Evolutionary conservation across 495 filamentous ascomycete species (phyloP).

Genomic region (Paragyromitra xinjiangensis): DNA sequence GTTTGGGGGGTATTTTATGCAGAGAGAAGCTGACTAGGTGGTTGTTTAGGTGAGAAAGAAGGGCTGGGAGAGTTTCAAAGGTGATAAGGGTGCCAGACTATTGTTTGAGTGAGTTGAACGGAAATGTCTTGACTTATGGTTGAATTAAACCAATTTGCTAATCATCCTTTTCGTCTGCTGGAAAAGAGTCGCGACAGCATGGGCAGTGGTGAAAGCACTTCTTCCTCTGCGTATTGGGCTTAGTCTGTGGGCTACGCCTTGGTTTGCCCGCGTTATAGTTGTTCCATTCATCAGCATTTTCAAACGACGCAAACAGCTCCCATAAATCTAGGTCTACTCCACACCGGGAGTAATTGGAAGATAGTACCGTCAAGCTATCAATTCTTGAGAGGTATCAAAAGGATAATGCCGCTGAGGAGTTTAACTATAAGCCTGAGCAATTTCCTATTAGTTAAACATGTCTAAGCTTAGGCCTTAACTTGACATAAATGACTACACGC

Average conservation of each 20-base stretch:
- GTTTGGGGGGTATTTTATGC: constrained; percentile 61
- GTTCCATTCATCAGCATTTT: constrained; percentile 32
- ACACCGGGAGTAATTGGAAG: not conserved
- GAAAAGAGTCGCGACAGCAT: constrained; percentile 80
- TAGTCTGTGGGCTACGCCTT: constrained; percentile 90
- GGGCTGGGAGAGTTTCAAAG: constrained; percentile 45
- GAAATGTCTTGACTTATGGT: constrained; percentile 65
- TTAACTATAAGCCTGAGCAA: not conserved
- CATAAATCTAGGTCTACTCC: constrained; percentile 1
- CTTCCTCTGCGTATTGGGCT: constrained; percentile 76
- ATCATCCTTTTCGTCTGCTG: constrained; percentile 35
- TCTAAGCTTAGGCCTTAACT: not conserved
- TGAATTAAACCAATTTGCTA: not conserved
- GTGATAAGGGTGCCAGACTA: constrained; percentile 48
- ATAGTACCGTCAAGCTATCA: not conserved
- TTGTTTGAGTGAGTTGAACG: constrained; percentile 60
- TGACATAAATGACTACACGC: not conserved
- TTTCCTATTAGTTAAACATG: not conserved
- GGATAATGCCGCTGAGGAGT: not conserved
- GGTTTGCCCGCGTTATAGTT: constrained; percentile 72
- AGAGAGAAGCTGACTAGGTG: constrained; percentile 59
- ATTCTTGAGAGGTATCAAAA: not conserved
- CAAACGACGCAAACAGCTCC: constrained; percentile 18
- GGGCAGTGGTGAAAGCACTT: constrained; percentile 84
- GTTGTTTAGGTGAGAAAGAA: constrained; percentile 43